Evolutionary conservation across 2,329 filamentous ascomycete genomes (phyloP), one percentile per base, ranked within the genome.

Genomic region (Setomelanomma holmii): DNA sequence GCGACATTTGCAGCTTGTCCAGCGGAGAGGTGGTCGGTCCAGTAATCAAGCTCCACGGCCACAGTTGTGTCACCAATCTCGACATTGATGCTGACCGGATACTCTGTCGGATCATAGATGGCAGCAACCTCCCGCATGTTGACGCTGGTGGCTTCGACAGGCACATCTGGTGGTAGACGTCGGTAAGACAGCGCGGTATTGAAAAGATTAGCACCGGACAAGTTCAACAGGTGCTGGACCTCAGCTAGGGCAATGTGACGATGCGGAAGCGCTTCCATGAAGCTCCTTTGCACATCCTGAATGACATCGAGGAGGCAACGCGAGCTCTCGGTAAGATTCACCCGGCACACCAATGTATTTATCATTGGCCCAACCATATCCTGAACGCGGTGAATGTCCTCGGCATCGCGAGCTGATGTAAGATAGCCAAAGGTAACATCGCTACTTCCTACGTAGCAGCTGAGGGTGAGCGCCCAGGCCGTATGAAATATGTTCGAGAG

Each of bases 141-240:
- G 1, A 80, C 71, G 3, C 63, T 60, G 17, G 60, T 46, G 17
- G 61, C 66, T 14, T 62, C 56, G 1, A 51, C 47, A 1, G 58
- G 52, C 8, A 63, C 55, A 12, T 67, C 64, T 0, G 71, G 61
- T 0, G 78, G 75, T 1, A 79, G 68, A 23, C 72, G 76, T 11
- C 78, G 73, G 55, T 80, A 81, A 1, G 79, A 82, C 1, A 82
- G 62, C 16, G 78, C 78, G 10, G 79, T 80, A 46, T 81, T 80
- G 66, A 81, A 80, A 10, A 82, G 64, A 6, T 72, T 69, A 2
- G 64, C 62, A 4, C 68, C 71, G 1, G 59, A 58, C 4, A 70
- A 39, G 11, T 62, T 58, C 23, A 81, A 51, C 3, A 71, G 71
- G 49, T 80, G 78, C 52, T 80, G 78, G 16, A 81, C 76, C 51